A percentile compares a stretch with the other conserved stretches of the same genome.
Conservation (phyloP, 495 filamentous ascomycete species). For the Penicillium paradoxum region DNA sequence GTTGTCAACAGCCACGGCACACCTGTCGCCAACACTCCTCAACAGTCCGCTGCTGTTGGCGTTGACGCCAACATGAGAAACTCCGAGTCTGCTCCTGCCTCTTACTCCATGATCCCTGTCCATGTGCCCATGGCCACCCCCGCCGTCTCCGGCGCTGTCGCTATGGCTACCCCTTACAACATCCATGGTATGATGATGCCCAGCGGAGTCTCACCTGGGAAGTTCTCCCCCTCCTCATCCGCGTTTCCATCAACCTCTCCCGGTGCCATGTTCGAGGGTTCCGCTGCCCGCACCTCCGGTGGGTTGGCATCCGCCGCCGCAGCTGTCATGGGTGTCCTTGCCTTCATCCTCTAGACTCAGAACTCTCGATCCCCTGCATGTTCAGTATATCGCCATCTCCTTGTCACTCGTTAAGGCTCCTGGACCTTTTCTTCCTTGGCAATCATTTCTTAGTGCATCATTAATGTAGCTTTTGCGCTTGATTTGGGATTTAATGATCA, state of each 20-base stretch:
- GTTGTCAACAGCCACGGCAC: constrained; percentile 9
- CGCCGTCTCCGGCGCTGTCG: constrained; percentile 2
- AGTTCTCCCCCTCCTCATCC: background rate
- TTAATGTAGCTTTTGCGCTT: constrained; percentile 8
- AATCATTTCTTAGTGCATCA: constrained; percentile 4
- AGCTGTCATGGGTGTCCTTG: constrained; percentile 30
- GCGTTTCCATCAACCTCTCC: constrained; percentile 12
- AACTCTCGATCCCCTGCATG: background rate
- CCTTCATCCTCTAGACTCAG: constrained; percentile 26
- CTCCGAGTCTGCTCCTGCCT: background rate
- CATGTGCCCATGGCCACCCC: constrained; percentile 25
- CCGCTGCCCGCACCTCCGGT: constrained; percentile 22
- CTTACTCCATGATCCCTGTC: constrained; percentile 30
- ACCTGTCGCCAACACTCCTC: background rate
- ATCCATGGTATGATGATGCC: constrained; percentile 7
- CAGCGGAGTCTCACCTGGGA: constrained; percentile 3
- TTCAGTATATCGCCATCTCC: background rate
- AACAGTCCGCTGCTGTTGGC: constrained; percentile 1
- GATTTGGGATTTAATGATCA: constrained; percentile 12
- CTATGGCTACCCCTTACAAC: constrained; percentile 9
- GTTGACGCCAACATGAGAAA: constrained; percentile 1
- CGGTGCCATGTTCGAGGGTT: constrained; percentile 26
- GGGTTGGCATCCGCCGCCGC: constrained; percentile 26
- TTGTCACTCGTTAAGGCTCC: constrained; percentile 6
- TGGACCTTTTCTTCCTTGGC: background rate